A percentile compares a stretch with the other conserved stretches of the same genome.
These are phyloP conservation scores for Galeopsis tetrahit DNA, from an alignment of 257 asterid species.

Conservation along the genomic window DNA sequence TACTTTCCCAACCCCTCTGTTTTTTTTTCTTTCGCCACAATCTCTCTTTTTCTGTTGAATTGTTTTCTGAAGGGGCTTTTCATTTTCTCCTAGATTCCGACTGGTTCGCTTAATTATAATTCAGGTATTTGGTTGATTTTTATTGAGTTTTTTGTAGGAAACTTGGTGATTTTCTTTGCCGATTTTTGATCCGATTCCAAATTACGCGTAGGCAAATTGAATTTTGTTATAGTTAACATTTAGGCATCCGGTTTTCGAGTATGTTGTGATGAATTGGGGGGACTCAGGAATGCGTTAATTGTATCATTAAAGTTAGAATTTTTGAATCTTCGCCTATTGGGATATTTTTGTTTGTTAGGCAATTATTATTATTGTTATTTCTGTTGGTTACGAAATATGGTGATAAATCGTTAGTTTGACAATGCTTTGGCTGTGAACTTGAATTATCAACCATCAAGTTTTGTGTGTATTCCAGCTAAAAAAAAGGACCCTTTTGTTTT, in stretches of 20 bases:
- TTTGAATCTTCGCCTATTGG: constrained; percentile 26
- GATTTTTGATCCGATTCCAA: constrained; percentile 32
- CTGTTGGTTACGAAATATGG: neutral
- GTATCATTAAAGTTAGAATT: neutral
- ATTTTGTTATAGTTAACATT: constrained; percentile 26
- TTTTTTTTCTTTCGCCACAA: neutral
- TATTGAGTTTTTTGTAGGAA: neutral
- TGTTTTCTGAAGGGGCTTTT: constrained; percentile 20
- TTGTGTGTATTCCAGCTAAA: no score
- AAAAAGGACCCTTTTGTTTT: no score
- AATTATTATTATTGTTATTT: neutral
- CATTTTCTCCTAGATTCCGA: constrained; percentile 31
- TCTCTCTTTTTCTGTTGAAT: neutral
- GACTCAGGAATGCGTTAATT: neutral
- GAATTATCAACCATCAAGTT: no score
- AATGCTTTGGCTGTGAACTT: no score
- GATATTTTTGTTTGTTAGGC: neutral
- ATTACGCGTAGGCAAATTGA: neutral
- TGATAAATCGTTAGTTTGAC: neutral
- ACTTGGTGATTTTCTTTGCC: neutral
- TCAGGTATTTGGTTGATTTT: neutral
- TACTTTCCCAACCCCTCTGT: neutral
- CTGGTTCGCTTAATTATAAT: constrained; percentile 40
- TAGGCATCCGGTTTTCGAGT: constrained; percentile 3
- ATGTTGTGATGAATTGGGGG: neutral